These are phyloP conservation scores for Coemansia sp. DNA, from an alignment of 192 early-diverging fungal genomes.

Conservation along the genomic window DNA sequence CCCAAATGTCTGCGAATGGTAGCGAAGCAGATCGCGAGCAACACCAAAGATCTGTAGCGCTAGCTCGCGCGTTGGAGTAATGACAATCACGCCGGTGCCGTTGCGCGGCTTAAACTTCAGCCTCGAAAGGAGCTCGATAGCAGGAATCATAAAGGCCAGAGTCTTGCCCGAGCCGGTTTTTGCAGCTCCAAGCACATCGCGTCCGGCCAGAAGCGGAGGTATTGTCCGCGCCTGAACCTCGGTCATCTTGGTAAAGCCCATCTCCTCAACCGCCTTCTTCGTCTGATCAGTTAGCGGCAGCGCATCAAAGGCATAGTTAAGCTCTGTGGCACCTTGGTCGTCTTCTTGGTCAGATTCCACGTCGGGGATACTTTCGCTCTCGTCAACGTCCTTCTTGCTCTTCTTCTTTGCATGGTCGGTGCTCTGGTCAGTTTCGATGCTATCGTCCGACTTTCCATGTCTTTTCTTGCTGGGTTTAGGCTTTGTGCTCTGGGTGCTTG, in stretches of 20 bases:
- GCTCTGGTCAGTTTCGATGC: conserved; percentile 2
- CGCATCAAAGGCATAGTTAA: conserved; percentile 66
- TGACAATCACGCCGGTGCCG: conserved; percentile 91
- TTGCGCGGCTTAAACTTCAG: conserved; percentile 97
- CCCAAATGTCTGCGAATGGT: conserved; percentile 97
- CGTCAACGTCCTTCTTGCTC: conserved; percentile 8
- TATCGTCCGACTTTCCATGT: conserved; percentile 10
- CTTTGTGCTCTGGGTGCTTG: conserved; percentile 8
- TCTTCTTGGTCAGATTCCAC: conserved; percentile 1
- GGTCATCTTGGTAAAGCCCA: conserved; percentile 94
- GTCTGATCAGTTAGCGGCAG: conserved; percentile 81
- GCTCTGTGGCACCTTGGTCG: neutral
- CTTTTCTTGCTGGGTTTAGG: conserved; percentile 11
- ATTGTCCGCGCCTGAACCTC: conserved; percentile 96
- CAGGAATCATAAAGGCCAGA: conserved; percentile 93
- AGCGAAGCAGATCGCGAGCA: conserved; percentile 89
- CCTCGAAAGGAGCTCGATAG: conserved; percentile 84
- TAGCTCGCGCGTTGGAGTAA: conserved; percentile 97
- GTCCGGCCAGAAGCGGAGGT: conserved; percentile 91
- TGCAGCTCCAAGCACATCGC: conserved; percentile 96
- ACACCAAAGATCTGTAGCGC: conserved; percentile 99
- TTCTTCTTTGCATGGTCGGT: conserved; percentile 12
- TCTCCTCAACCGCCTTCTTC: conserved; percentile 79
- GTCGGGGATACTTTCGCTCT: neutral
- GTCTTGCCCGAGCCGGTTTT: conserved; percentile 99